phyloP scores from a whole-genome alignment of 2,329 filamentous ascomycete species.

The Davidsoniella neocaledoniae region DNA sequence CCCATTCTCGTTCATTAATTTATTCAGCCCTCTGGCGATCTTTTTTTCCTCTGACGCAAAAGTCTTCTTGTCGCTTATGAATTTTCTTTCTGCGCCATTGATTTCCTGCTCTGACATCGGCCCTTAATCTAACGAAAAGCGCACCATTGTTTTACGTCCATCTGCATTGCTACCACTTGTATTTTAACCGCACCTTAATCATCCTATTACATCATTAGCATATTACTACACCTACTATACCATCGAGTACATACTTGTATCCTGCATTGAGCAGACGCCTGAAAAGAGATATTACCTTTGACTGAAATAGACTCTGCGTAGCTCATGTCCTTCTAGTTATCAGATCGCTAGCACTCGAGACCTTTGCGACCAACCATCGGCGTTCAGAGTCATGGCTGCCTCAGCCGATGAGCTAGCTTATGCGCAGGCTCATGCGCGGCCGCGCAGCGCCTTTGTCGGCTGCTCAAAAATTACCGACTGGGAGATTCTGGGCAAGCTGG shows the following conservation, averaged over 20 bases:
- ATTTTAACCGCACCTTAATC: no score
- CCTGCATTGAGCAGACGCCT: neutral
- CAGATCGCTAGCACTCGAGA: neutral
- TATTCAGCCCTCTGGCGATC: no score
- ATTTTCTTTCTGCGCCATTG: no score
- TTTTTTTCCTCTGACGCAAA: no score
- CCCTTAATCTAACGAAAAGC: no score
- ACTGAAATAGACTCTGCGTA: no score
- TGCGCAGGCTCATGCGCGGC: constrained; percentile 38
- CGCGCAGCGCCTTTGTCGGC: constrained; percentile 52
- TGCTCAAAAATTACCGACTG: constrained; percentile 74
- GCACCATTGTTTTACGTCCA: no score
- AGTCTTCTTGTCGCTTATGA: no score
- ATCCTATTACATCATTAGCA: neutral
- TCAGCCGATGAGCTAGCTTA: constrained; percentile 25
- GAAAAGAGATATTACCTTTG: no score
- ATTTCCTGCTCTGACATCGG: no score
- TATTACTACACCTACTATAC: neutral
- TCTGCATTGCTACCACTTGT: no score
- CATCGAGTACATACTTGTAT: neutral
- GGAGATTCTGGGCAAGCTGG: constrained; percentile 66
- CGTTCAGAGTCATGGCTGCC: neutral
- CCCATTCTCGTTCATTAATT: no score
- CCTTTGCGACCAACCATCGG: neutral
- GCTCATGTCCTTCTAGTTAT: neutral